Base-by-base conservation (phyloP, 1,139 yeast genomes). In the Hanseniaspora gamundiae region DNA sequence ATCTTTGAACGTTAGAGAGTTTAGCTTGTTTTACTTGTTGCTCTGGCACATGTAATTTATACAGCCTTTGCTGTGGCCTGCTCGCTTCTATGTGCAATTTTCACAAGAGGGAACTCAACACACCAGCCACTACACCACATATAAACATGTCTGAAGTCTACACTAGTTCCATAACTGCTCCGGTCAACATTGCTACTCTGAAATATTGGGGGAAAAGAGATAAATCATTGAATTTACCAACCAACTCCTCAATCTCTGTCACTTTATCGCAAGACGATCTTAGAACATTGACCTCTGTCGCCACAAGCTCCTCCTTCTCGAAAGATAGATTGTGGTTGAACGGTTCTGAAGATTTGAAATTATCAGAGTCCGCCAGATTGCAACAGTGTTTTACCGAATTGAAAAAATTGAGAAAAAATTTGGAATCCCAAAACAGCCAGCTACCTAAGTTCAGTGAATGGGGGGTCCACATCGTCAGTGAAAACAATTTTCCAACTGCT, bases 151-250 rank as follows among this genome's bases (percentile, higher is more conserved):
- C 68, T 28, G 27, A 28, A 29, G 68, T 81, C 42, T 75, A 76
- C 61, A 66, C 76, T 43, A 91, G 95, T 10, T 78, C 95, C 11
- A 80, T 85, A 42, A 87, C 97, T 35, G 98, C 98, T 2, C 98
- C 98, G 14, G 98, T 91, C 46, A 91, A 91, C 63, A 91, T 91
- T 62, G 98, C 98, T 35, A 88, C 97, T 40, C 73, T 91, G 53
- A 91, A 91, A 66, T 93, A 91, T 68, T 91, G 99, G 99, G 98
- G 99, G 42, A 91, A 91, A 66, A 76, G 98, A 59, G 96, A 91
- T 63, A 80, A 79, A 49, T 68, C 71, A 42, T 74, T 91, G 58
- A 91, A 91, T 60, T 70, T 91, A 47, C 99, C 99, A 41, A 91
- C 98, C 47, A 91, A 91, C 67, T 82, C 94, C 10, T 87, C 96